phyloP scores from a whole-genome alignment of 805 yeast genomes.

The Kodamaea leandrae region DNA sequence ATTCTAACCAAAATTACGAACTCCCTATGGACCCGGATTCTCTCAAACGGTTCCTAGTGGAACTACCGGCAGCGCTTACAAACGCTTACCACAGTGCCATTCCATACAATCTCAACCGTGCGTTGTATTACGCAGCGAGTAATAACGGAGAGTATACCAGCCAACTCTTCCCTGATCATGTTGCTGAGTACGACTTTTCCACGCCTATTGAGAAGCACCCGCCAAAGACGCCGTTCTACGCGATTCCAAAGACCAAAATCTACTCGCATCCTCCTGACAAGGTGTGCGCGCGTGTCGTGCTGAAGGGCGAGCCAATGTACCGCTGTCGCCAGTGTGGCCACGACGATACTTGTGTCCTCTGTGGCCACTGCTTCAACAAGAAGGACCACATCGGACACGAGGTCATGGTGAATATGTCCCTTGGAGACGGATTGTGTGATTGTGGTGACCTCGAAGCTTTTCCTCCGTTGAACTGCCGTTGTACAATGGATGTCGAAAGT shows the following conservation, averaged over 20 bases:
- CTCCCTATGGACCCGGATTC: constrained; percentile 19
- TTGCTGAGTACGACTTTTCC: constrained; percentile 1
- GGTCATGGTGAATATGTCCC: constrained; percentile 51
- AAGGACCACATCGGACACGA: constrained; percentile 67
- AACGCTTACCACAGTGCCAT: constrained; percentile 14
- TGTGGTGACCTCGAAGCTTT: constrained; percentile 74
- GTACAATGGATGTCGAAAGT: constrained; percentile 14
- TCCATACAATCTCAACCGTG: constrained; percentile 24
- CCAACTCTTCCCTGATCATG: constrained; percentile 14
- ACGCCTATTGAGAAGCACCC: not conserved
- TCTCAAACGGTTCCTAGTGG: constrained; percentile 27
- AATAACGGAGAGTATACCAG: constrained; percentile 14
- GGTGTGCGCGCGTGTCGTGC: constrained; percentile 66
- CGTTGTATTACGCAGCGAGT: constrained; percentile 29
- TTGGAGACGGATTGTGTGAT: constrained; percentile 64
- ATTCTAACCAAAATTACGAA: constrained; percentile 11
- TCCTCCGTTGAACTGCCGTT: constrained; percentile 51
- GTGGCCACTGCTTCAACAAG: constrained; percentile 68
- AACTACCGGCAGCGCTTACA: constrained; percentile 20
- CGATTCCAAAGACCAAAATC: not conserved
- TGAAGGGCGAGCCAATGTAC: constrained; percentile 62
- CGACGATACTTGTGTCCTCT: constrained; percentile 76
- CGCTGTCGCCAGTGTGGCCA: constrained; percentile 74
- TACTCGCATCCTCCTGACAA: constrained; percentile 53
- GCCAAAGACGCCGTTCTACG: not conserved